Base-by-base conservation (phyloP, 2,329 filamentous ascomycete genomes). In the Lojkania enalia region DNA sequence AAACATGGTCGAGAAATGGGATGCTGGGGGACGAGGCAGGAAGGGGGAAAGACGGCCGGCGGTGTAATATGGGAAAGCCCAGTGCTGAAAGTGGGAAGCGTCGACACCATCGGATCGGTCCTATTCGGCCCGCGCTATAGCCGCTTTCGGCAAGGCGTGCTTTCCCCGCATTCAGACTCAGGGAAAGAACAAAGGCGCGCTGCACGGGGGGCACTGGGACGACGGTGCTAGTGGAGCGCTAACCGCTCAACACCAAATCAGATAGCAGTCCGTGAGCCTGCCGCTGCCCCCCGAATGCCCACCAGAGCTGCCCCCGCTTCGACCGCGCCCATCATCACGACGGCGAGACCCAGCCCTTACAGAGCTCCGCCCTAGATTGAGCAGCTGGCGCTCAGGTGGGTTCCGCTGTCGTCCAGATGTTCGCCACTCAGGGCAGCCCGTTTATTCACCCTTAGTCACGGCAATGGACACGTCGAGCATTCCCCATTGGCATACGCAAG, bases 121-220 rank as follows among this genome's bases (percentile, higher is more conserved):
- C 42, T 54, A 30, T 31, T 46, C 39, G 25, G 35, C 29, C 13
- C 20, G 36, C 35, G 42, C 58, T 57, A 60, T 44, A 20, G 37
- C 49, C 36, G 12, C 1, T 19, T 50, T 12, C 19, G 54, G 60
- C 37, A 44, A 61, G 55, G 61, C 51, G 47, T 35, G 29, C 14
- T 39, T 67, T 65, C 65, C 64, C 65, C 65, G 65, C 65, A 69
- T 61, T 65, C 45, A 51, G n/a, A n/a, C 39, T 40, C 44, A 44
- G 42, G 44, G 47, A 54, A 55, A 42, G 48, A 51, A 63, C 52
- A 57, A 63, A 61, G 57, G n/a, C 46, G 39, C 39, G 21, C 42
- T 20, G 21, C 37, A 29, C 20, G 37, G 21, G 35, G 18, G 19
- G n/a, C 5, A 35, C 20, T 12, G 33, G 15, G n/a, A n/a, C 7